These are phyloP conservation scores for Piromyces finnis DNA, from an alignment of 192 early-diverging fungal genomes.

Conservation along the genomic window DNA sequence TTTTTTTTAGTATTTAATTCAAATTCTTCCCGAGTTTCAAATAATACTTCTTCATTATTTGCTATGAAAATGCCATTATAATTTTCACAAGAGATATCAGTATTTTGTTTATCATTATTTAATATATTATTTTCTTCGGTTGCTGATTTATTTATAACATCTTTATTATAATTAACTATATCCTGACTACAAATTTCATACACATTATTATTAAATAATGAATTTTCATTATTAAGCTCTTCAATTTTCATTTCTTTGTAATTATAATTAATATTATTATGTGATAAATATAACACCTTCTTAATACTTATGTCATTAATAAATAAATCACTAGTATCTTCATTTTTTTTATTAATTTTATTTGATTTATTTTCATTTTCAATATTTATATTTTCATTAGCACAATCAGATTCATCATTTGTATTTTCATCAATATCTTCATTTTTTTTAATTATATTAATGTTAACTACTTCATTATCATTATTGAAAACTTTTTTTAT, in stretches of 20 bases:
- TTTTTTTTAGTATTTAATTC: background rate
- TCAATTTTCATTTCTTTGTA: background rate
- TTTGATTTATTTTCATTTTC: background rate
- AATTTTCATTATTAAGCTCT: background rate
- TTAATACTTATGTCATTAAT: background rate
- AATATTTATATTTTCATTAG: background rate
- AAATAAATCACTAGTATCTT: background rate
- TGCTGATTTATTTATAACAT: no score
- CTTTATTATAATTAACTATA: no score
- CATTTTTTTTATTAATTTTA: background rate
- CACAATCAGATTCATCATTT: no score
- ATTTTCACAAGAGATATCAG: no score
- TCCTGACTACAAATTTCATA: no score
- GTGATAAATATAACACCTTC: background rate
- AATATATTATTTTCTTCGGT: no score
- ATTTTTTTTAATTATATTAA: background rate
- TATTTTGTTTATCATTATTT: no score
- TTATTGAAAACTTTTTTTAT: background rate
- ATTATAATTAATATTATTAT: background rate
- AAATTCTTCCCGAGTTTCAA: background rate
- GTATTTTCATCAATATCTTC: no score
- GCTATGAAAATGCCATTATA: no score
- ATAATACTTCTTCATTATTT: no score
- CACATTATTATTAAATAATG: background rate
- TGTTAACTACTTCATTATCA: background rate